Base-by-base conservation (phyloP, 352 stramenopile species). In the Phytophthora podocarpi region DNA sequence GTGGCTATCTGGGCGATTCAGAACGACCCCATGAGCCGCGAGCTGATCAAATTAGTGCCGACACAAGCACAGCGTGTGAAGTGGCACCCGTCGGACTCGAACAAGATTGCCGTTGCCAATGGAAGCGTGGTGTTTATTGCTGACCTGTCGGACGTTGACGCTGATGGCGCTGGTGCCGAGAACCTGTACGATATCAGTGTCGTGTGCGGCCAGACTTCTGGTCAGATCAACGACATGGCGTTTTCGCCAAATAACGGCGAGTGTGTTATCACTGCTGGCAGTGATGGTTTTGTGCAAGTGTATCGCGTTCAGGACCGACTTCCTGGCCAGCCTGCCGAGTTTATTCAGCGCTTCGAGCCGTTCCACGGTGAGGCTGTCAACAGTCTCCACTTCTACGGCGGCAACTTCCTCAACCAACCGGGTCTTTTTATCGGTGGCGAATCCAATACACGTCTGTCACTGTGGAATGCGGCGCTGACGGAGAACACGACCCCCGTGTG, bases 211-310 rank as follows among this genome's bases (percentile, higher is more conserved):
- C 83, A 93, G 45, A 86, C 82, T 20, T 66, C 78, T 39, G 77
- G 76, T 20, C 71, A 87, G 59, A 90, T 95, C 46, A 89, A 93
- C 53, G 85, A 93, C 50, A 76, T 90, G 8, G 71, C 80, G n/a
- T 93, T 95, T 54, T 87, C 83, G 7, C 72, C 74, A 8, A 76
- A 72, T 30, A 85, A 60, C 6, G 72, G 85, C 16, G 72, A 74
- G 24, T 75, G 56, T 45, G 59, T 95, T 24, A 48, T 95, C 30
- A 91, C 83, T 12, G 85, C 79, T 56, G 80, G 84, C 3, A 85
- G 67, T 23, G 85, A 95, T 67, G 85, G 85, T 1, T 81, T 90
- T 47, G 86, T 95, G 28, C 83, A 92, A 70, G 78, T 95, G 8
- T 95, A 93, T 67, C 76, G 77, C 43, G 67, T 92, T 20, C 73